A percentile compares a stretch with the other conserved stretches of the same genome.
Conservation (phyloP, 148 eudicot genomes). For the Polygonum maritimum region DNA sequence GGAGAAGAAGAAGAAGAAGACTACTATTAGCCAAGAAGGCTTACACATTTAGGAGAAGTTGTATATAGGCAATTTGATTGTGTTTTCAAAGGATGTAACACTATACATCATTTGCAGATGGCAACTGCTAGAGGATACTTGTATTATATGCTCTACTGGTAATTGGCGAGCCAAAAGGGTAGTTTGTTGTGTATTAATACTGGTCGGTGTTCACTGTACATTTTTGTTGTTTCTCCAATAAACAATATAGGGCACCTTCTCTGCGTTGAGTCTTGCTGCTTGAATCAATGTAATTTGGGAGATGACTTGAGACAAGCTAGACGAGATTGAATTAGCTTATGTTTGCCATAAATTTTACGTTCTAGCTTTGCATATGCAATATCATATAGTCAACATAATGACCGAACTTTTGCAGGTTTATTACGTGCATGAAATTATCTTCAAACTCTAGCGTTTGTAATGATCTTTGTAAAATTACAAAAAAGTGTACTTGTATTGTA, state of each 20-base stretch:
- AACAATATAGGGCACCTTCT: neutral
- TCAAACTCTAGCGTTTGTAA: too few species aligned
- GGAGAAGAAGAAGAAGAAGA: too few species aligned
- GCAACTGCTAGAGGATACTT: constrained; percentile 2
- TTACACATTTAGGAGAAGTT: neutral
- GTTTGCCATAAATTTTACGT: neutral
- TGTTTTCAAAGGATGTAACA: constrained; percentile 5
- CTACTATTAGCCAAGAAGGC: neutral
- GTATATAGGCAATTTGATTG: constrained; percentile 8
- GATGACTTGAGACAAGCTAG: too few species aligned
- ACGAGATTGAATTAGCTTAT: neutral
- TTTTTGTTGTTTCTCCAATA: neutral
- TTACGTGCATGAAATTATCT: too few species aligned
- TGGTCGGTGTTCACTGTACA: neutral
- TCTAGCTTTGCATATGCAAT: neutral
- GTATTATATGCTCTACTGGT: neutral
- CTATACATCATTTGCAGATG: constrained; percentile 3
- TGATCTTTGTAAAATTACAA: too few species aligned
- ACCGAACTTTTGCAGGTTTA: neutral
- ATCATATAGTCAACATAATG: neutral
- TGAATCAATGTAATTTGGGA: neutral
- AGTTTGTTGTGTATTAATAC: constrained; percentile 1
- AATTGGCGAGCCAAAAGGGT: neutral
- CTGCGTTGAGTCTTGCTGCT: neutral
- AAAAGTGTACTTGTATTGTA: too few species aligned